phyloP scores from a whole-genome alignment of 2,329 filamentous ascomycete genomes.

The Cladosporium sp. region DNA sequence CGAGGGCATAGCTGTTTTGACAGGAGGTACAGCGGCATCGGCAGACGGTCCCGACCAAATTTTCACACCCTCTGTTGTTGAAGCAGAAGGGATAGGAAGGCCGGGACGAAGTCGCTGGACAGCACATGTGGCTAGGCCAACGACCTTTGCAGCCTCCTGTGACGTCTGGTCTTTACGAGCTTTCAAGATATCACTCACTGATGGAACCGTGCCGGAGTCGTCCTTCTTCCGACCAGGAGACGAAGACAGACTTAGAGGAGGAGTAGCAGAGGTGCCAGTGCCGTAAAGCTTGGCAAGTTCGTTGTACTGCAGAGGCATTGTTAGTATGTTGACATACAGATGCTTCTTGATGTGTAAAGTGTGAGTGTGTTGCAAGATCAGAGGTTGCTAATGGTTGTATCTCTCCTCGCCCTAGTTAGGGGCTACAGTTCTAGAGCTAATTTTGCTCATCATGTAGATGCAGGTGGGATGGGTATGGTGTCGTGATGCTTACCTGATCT shows the following conservation, averaged over 20 bases:
- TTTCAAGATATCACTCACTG: constrained; percentile 8
- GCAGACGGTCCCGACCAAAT: constrained; percentile 32
- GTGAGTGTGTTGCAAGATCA: constrained; percentile 1
- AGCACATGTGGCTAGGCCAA: constrained; percentile 30
- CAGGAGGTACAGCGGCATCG: constrained; percentile 33
- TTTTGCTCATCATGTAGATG: constrained; percentile 13
- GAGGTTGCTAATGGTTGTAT: constrained; percentile 12
- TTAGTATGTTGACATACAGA: background rate
- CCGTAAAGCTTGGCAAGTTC: constrained; percentile 29
- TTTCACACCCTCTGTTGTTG: constrained; percentile 24
- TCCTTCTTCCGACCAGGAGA: constrained; percentile 26
- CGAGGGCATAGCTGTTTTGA: constrained; percentile 34
- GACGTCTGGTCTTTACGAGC: constrained; percentile 24
- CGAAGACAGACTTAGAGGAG: constrained; percentile 28
- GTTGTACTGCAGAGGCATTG: constrained; percentile 27
- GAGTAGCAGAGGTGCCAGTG: constrained; percentile 21
- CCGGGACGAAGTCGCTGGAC: constrained; percentile 18
- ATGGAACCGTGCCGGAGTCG: background rate
- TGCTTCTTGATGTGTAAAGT: background rate
- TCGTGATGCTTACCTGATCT: constrained; percentile 40
- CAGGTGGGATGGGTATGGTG: background rate
- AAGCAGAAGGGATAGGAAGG: constrained; percentile 13
- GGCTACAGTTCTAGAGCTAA: constrained; percentile 14
- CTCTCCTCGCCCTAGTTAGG: constrained; percentile 10
- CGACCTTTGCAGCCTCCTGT: constrained; percentile 32